Conservation (phyloP, 1,139 yeast species). For the Candida tetrigidarum region DNA sequence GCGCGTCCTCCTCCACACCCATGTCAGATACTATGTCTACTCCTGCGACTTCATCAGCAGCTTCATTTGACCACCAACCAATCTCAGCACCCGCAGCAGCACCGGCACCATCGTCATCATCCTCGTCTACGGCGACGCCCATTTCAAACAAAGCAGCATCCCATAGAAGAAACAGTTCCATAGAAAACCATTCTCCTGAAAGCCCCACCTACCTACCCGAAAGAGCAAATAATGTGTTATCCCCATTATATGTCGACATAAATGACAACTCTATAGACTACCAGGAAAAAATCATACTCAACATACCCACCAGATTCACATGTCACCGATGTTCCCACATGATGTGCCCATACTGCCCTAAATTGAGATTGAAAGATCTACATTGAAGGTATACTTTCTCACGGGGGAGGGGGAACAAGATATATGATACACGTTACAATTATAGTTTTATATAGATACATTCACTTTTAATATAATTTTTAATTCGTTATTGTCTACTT, state of each 20-base stretch:
- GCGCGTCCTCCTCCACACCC: background rate
- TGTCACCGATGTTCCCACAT: slow-evolving; percentile 54
- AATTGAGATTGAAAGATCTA: slow-evolving; percentile 46
- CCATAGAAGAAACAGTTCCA: background rate
- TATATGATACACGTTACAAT: background rate
- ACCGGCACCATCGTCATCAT: no score
- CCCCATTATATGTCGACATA: slow-evolving; percentile 14
- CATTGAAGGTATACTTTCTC: slow-evolving; percentile 4
- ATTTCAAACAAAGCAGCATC: no score
- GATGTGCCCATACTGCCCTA: slow-evolving; percentile 60
- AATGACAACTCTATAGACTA: slow-evolving; percentile 13
- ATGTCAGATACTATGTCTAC: no score
- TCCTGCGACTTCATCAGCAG: no score
- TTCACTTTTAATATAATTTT: slow-evolving; percentile 1
- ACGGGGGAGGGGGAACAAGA: no score
- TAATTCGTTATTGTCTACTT: slow-evolving; percentile 23
- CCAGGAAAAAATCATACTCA: slow-evolving; percentile 19
- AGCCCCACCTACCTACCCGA: slow-evolving; percentile 7
- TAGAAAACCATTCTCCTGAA: slow-evolving; percentile 7
- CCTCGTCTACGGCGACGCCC: no score
- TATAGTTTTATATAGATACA: background rate
- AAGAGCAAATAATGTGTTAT: slow-evolving; percentile 10
- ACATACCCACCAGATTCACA: slow-evolving; percentile 40
- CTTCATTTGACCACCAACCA: slow-evolving; percentile 1
- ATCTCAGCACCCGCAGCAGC: background rate